Base-by-base conservation (phyloP, 225 moss, liverwort and hornwort genomes). In the Bryoerythrophyllum caledonicum region DNA sequence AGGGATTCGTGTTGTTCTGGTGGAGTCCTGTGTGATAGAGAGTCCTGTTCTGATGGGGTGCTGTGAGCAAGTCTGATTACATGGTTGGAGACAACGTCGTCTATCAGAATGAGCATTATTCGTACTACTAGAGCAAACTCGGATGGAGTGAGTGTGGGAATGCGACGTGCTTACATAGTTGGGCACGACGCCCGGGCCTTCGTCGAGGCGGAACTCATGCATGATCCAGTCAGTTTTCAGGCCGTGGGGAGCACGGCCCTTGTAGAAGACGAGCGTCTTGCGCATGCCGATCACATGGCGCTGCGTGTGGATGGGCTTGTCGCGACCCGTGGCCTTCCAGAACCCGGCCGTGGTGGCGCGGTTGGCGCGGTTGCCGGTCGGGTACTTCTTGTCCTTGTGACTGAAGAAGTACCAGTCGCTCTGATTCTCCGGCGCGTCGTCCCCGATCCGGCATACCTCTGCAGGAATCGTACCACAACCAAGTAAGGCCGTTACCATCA, bases 291-390 rank as follows among this genome's bases (percentile, higher is more conserved):
- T 80, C 23, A 82, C 78, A 8, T 80, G 78, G 14, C 86, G 72
- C 75, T 74, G 82, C 49, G 85, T 83, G 74, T 80, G 85, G 40
- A 96, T 91, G 12, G 83, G 81, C 48, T 93, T 93, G 86, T 96
- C 95, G 6, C 93, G 90, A 1, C 95, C 95, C 0, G 95, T 96
- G 7, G 95, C 95, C 78, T 96, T 96, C 95, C 95, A 96, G 70
- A 93, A 96, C 1, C 95, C 95, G 13, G 75, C 81, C 16, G 78
- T 65, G 6, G 95, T 93, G 66, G 95, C 93, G 48, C 95, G 83
- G 85, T 96, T 96, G 15, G 91, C 84, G 2, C 95, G 90, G 55
- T 86, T 89, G 58, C 95, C 95, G 4, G 90, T 90, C 0, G 91
- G 93, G 72, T 96, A 96, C 57, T 96, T 96, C 79, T 91, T 91